These are phyloP conservation scores for Penicillium sp. DNA, from an alignment of 2,329 filamentous ascomycete genomes.

Conservation along the genomic window DNA sequence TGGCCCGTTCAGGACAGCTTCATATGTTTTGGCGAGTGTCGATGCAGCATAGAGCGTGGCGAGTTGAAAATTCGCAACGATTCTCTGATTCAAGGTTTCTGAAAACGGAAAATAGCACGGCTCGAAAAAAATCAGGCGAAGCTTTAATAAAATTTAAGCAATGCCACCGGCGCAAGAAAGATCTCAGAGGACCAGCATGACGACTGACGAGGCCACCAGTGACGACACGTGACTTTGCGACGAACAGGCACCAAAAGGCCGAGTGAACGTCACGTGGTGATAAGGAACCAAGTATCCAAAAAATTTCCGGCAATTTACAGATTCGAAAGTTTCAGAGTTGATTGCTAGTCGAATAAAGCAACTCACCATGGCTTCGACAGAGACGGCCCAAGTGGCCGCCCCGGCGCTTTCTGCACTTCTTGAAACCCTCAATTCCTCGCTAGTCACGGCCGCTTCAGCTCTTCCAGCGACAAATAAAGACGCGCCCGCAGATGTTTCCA, in stretches of 20 bases:
- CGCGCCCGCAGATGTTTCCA: constrained; percentile 55
- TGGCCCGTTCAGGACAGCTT: constrained; percentile 15
- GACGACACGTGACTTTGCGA: not conserved
- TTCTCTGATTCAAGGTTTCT: not conserved
- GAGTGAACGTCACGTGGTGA: constrained; percentile 4
- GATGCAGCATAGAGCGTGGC: not conserved
- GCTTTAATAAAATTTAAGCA: too few relatives aligned
- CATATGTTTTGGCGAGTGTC: constrained; percentile 5
- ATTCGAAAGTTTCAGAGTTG: not conserved
- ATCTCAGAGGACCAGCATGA: constrained; percentile 1
- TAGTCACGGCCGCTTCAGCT: constrained; percentile 30
- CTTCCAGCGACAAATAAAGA: constrained; percentile 29
- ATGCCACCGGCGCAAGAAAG: constrained; percentile 1
- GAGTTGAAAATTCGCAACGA: not conserved
- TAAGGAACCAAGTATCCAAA: constrained; percentile 3
- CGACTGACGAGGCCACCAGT: not conserved
- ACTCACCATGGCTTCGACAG: constrained; percentile 22
- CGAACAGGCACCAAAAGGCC: not conserved
- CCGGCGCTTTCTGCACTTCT: constrained; percentile 28
- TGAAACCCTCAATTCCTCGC: constrained; percentile 30
- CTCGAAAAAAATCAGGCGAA: not conserved
- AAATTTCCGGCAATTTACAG: constrained; percentile 1
- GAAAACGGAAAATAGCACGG: not conserved
- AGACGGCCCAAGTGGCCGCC: constrained; percentile 18
- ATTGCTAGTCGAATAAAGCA: not conserved